These are phyloP conservation scores for Zygoascus meyerae DNA, from an alignment of 1,139 yeast species.

Conservation along the genomic window DNA sequence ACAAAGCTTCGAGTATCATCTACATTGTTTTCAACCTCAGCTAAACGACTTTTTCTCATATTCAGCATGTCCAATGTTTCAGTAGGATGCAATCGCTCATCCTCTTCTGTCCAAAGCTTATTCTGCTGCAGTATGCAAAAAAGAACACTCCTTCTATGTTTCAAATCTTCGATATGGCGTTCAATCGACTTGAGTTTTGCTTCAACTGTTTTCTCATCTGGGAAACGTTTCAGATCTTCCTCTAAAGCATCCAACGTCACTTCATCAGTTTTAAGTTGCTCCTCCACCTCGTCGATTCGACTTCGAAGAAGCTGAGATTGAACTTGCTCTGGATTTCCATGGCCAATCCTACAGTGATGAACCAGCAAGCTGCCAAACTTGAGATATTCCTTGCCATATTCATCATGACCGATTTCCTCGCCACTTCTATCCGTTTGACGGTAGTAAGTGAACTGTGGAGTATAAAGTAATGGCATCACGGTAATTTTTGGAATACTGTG, in stretches of 20 bases:
- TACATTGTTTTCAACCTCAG: neutral
- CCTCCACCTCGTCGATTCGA: constrained; percentile 39
- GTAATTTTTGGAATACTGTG: constrained; percentile 51
- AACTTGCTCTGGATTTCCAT: constrained; percentile 30
- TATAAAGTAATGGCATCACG: constrained; percentile 57
- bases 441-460: constrained; percentile 74
- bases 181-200: constrained; percentile 29
- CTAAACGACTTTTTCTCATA: neutral
- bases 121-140: constrained; percentile 20
- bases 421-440: constrained; percentile 50
- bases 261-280: constrained; percentile 39
- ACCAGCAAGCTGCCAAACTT: constrained; percentile 59
- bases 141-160: constrained; percentile 28
- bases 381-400: constrained; percentile 38
- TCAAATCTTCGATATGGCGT: constrained; percentile 35
- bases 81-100: constrained; percentile 6
- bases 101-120: constrained; percentile 12
- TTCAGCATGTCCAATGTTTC: neutral
- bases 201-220: constrained; percentile 22
- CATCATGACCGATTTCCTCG: constrained; percentile 21
- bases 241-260: constrained; percentile 34
- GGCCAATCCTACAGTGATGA: constrained; percentile 63
- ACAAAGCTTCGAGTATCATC: constrained; percentile 10
- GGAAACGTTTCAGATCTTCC: constrained; percentile 24
- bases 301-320: constrained; percentile 29